Conservation (phyloP, 257 asterid genomes). For the Scutellaria baicalensis region DNA sequence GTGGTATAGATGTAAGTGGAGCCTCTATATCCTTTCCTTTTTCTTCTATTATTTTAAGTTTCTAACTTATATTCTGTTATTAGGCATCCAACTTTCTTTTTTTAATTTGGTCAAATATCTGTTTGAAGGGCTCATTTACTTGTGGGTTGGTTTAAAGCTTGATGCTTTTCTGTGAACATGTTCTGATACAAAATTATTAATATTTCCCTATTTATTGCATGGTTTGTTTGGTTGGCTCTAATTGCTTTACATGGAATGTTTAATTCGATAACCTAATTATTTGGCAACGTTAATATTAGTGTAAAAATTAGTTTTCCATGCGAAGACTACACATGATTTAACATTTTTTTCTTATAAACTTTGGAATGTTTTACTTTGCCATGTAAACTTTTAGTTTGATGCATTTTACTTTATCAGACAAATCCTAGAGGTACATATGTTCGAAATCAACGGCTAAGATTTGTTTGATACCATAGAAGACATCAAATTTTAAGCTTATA, state of each 20-base stretch:
- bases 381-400: no score
- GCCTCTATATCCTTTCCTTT: not conserved
- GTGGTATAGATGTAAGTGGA: constrained; percentile 82
- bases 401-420: no score
- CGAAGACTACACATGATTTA: no score
- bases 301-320: no score
- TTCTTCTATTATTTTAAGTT: not conserved
- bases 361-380: no score
- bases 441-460: no score
- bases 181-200: not conserved
- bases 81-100: not conserved
- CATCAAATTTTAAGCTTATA: no score
- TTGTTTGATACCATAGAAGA: no score
- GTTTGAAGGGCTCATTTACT: not conserved
- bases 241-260: not conserved
- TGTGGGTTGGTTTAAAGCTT: not conserved
- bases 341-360: no score
- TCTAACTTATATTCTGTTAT: not conserved
- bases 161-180: not conserved
- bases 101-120: not conserved
- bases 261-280: not conserved
- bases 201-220: not conserved
- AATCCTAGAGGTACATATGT: no score
- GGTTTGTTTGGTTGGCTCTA: not conserved
- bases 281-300: not conserved